Evolutionary conservation across 2,329 filamentous ascomycete species (phyloP), one percentile per base, ranked within the genome.

Genomic region (Plectosphaerella plurivora): DNA sequence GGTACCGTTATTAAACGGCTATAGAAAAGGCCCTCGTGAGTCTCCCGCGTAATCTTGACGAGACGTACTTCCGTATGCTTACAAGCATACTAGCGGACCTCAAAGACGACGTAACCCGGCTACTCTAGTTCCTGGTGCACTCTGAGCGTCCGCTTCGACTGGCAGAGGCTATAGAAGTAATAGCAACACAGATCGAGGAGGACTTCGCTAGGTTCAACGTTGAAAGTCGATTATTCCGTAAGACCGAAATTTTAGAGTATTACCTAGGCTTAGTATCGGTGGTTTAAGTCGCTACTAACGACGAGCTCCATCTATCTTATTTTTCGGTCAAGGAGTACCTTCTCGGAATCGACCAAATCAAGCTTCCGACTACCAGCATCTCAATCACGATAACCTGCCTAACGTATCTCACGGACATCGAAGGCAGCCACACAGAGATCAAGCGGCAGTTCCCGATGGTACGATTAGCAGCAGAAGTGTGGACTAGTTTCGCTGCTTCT

Each of bases 311-410:
- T 10, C 56, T 64, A 15, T 51, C 60, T 6, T 58, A 65, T n/a
- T 61, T 62, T 33, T 62, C 60, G 0, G 60, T 64, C 1, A 62
- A 62, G 39, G 60, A 64, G 48, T 64, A 33, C 28, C 58, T 41
- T 56, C 63, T 46, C 45, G n/a, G n/a, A 56, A 4, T n/a, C n/a
- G 16, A 35, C 15, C 5, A 55, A 12, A 22, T 18, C 4, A 41
- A 3, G 28, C 28, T 53, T 4, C 1, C 36, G 12, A 55, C 5
- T 41, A 52, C 58, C 15, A 56, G 53, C 33, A 53, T 56, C 49
- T 18, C 37, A 14, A 61, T 63, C 28, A 55, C 57, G 3, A 58
- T 10, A 46, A 61, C 55, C 3, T 61, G 55, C 50, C 56, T 63
- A 22, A 55, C 47, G 7, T 63, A 63, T 44, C 53, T 62, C 18